Percentiles rank a stretch among this genome's conserved stretches.
Evolutionary conservation across 306 rosid species (phyloP).

Genomic region (Potentilla sterilis): DNA sequence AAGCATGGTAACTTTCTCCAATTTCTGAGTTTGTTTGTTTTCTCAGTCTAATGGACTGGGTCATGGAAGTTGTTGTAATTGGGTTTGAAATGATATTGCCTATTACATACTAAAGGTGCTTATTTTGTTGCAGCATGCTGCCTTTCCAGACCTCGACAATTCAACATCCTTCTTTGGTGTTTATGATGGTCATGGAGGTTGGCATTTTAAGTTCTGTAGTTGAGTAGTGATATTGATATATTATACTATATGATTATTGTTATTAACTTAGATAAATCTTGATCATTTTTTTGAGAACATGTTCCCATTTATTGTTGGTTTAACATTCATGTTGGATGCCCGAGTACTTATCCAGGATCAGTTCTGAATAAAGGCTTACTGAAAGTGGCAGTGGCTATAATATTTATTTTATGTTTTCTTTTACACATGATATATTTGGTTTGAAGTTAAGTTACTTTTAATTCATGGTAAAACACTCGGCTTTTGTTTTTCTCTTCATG

Average conservation of each 20-base stretch:
- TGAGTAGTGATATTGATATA: neutral
- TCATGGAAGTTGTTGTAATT: neutral
- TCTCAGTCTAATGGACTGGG: neutral
- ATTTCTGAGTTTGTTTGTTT: neutral
- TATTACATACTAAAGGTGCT: constrained; percentile 13
- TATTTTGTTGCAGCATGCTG: constrained; percentile 74
- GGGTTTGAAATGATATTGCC: neutral
- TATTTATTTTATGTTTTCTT: neutral
- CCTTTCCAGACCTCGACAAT: constrained; percentile 68
- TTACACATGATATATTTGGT: neutral
- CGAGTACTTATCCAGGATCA: neutral
- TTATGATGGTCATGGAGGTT: constrained; percentile 99
- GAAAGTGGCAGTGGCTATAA: neutral
- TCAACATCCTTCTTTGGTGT: constrained; percentile 92
- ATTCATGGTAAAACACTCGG: neutral
- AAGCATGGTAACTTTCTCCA: neutral
- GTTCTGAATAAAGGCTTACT: neutral
- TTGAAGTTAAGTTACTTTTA: neutral
- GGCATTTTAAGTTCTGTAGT: constrained; percentile 16
- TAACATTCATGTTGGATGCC: neutral
- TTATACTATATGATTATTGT: neutral
- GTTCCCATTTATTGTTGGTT: neutral
- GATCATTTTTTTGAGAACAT: neutral
- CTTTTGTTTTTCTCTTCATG: neutral
- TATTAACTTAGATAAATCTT: constrained; percentile 14